These are phyloP conservation scores for Posidonia oceanica DNA, from an alignment of 116 monocot genomes.

Conservation along the genomic window DNA sequence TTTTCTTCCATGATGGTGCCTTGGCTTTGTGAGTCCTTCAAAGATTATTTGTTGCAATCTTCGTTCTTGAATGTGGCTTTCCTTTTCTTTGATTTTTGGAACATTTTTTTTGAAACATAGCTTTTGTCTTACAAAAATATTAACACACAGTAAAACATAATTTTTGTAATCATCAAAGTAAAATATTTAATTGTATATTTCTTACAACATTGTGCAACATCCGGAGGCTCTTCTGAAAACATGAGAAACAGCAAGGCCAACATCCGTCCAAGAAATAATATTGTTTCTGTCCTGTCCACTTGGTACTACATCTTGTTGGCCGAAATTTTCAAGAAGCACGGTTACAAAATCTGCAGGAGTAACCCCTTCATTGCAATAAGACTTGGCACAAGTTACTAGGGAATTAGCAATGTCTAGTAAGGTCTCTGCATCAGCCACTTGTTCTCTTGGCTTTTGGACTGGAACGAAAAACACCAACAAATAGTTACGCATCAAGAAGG, in stretches of 20 bases:
- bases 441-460: conserved; percentile 75
- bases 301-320: conserved; percentile 13
- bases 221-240: conserved; percentile 33
- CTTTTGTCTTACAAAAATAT: too few relatives aligned
- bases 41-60: too few relatives aligned
- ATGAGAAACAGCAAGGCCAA: conserved; percentile 38
- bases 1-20: too few relatives aligned
- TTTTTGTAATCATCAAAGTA: too few relatives aligned
- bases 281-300: conserved; percentile 5
- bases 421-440: conserved; percentile 73
- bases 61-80: too few relatives aligned
- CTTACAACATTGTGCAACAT: conserved; percentile 73
- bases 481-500: too few relatives aligned
- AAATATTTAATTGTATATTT: too few relatives aligned
- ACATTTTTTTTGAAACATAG: too few relatives aligned
- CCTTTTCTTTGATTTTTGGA: too few relatives aligned
- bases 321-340: conserved; percentile 37
- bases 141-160: too few relatives aligned
- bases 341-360: conserved; percentile 52
- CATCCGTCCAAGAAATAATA: conserved; percentile 29
- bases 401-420: conserved; percentile 42
- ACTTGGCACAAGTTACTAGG: conserved; percentile 36
- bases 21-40: too few relatives aligned
- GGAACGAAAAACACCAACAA: conserved; percentile 1
- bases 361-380: conserved; percentile 41